A percentile compares a stretch with the other conserved stretches of the same genome.
These are phyloP conservation scores for Eruca vesicaria DNA, from an alignment of 441 rosid species.

Conservation along the genomic window DNA sequence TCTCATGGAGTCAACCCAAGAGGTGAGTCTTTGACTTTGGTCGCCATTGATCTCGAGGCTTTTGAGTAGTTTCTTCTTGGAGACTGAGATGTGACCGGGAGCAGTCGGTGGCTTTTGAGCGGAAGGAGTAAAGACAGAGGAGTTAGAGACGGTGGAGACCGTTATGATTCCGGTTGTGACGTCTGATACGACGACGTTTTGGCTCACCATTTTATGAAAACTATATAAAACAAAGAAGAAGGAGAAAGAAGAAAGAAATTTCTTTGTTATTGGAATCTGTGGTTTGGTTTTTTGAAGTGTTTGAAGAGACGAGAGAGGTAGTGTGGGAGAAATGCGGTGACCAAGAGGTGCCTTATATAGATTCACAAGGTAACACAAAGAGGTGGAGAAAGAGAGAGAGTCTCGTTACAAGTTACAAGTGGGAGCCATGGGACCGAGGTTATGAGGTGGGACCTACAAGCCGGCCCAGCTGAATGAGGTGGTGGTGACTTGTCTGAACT, in stretches of 20 bases:
- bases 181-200: constrained; percentile 66
- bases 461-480: constrained; percentile 22
- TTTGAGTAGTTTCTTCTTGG: constrained; percentile 34
- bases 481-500: constrained; percentile 7
- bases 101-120: constrained; percentile 77
- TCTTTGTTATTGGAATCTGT: constrained; percentile 12
- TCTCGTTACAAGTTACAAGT: constrained; percentile 15
- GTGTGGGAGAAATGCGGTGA: constrained; percentile 38
- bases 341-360: constrained; percentile 48
- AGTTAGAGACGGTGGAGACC: constrained; percentile 42
- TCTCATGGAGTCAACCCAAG: constrained; percentile 68
- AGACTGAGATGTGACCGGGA: constrained; percentile 38
- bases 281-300: neutral
- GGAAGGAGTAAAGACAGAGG: constrained; percentile 45
- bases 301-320: constrained; percentile 26
- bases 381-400: constrained; percentile 36
- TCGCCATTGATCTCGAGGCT: constrained; percentile 36
- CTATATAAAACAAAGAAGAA: neutral
- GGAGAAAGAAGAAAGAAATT: constrained; percentile 7
- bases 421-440: constrained; percentile 31
- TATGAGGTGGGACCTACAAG: constrained; percentile 26
- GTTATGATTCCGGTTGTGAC: constrained; percentile 44
- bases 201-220: constrained; percentile 49
- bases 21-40: constrained; percentile 40
- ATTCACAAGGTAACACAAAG: constrained; percentile 28